A percentile compares a stretch with the other conserved stretches of the same genome.
phyloP scores from a whole-genome alignment of 345 rosid species.

The Anacardium occidentale region DNA sequence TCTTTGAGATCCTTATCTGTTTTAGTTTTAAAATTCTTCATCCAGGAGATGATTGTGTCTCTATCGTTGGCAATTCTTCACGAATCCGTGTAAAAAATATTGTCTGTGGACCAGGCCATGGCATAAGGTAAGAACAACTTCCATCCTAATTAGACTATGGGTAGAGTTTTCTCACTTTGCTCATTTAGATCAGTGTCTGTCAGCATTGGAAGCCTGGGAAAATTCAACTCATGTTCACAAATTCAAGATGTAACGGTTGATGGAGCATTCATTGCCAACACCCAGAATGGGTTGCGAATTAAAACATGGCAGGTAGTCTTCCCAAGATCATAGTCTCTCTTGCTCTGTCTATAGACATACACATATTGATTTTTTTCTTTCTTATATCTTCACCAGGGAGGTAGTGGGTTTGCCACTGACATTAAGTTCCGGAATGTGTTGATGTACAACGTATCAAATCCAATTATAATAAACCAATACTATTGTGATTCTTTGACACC shows the following conservation, averaged over 20 bases:
- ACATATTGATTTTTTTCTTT: slow-evolving; percentile 15
- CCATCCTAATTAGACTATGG: neutral
- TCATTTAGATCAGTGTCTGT: slow-evolving; percentile 11
- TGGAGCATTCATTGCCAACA: slow-evolving; percentile 60
- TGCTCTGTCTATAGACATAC: neutral
- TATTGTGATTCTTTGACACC: slow-evolving; percentile 73
- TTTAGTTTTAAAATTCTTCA: slow-evolving; percentile 21
- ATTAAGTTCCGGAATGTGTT: slow-evolving; percentile 55
- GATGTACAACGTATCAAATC: slow-evolving; percentile 83
- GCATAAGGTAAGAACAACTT: slow-evolving; percentile 62
- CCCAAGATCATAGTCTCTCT: neutral
- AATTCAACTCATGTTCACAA: slow-evolving; percentile 51
- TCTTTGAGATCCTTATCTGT: slow-evolving; percentile 6
- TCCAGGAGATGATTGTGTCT: slow-evolving; percentile 91
- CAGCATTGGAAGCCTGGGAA: slow-evolving; percentile 94
- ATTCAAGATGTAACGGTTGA: slow-evolving; percentile 59
- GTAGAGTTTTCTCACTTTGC: neutral
- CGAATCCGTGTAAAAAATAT: slow-evolving; percentile 56
- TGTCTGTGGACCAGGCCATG: slow-evolving; percentile 95
- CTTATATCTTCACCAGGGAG: slow-evolving; percentile 56
- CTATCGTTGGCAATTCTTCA: slow-evolving; percentile 80
- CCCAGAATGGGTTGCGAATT: slow-evolving; percentile 81
- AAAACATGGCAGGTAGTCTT: slow-evolving; percentile 94
- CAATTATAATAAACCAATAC: slow-evolving; percentile 82
- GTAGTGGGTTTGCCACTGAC: slow-evolving; percentile 60